These are phyloP conservation scores for Heritiera littoralis DNA, from an alignment of 345 rosid species.

Conservation along the genomic window DNA sequence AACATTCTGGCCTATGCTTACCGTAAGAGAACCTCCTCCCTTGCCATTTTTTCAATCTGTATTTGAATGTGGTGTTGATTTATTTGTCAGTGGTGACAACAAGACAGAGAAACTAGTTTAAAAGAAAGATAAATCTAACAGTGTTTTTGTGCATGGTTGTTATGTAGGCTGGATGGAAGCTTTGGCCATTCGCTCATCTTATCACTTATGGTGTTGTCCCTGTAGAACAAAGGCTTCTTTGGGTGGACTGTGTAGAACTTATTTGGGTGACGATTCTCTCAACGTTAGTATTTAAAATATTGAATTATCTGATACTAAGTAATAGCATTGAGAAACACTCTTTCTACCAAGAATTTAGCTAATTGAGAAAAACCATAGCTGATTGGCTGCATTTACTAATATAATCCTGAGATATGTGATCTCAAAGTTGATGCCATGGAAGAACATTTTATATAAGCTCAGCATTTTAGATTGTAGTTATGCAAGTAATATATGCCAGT, in stretches of 20 bases:
- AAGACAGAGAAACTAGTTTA: not conserved
- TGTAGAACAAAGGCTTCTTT: conserved; percentile 88
- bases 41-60: not conserved
- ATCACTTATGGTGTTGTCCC: conserved; percentile 86
- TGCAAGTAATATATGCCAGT: not conserved
- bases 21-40: conserved; percentile 49
- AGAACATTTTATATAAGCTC: not conserved
- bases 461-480: not conserved
- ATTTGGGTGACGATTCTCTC: conserved; percentile 99
- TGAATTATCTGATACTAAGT: not conserved
- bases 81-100: not conserved
- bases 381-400: not conserved
- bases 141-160: conserved; percentile 21
- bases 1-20: conserved; percentile 84
- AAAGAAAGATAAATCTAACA: not conserved
- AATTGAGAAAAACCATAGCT: not conserved
- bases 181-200: conserved; percentile 94
- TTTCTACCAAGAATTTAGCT: not conserved
- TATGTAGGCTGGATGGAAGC: conserved; percentile 97
- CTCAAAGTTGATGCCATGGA: not conserved
- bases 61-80: not conserved
- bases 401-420: not conserved
- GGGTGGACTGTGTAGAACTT: conserved; percentile 97
- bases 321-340: not conserved
- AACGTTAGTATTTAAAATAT: conserved; percentile 55